Evolutionary conservation across 306 rosid genomes (phyloP).

Genomic region (Sphenostylis stenocarpa): DNA sequence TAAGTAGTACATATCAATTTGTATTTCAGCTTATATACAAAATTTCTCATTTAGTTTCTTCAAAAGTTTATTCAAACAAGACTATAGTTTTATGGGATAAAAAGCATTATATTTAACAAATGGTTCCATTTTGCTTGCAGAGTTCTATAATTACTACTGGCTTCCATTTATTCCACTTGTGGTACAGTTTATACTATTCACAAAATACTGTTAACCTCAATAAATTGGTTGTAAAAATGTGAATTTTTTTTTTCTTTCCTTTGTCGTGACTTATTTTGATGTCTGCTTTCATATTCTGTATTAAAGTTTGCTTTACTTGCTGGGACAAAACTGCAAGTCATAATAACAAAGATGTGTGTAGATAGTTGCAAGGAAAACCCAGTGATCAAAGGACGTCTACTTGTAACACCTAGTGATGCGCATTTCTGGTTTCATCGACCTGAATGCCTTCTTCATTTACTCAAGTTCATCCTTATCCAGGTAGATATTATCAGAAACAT

Average conservation of each 20-base stretch:
- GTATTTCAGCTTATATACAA: too few species aligned
- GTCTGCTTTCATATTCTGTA: neutral
- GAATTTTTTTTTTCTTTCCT: neutral
- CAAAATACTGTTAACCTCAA: neutral
- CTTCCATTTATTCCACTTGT: conserved; percentile 72
- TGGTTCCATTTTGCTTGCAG: conserved; percentile 41
- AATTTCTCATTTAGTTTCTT: too few species aligned
- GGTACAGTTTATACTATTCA: conserved; percentile 38
- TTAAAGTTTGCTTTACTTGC: conserved; percentile 55
- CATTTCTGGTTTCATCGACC: conserved; percentile 68
- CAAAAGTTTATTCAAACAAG: neutral
- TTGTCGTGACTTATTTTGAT: neutral
- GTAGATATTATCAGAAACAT: conserved; percentile 27
- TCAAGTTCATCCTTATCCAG: conserved; percentile 62
- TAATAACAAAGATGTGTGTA: conserved; percentile 61
- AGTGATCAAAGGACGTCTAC: conserved; percentile 51
- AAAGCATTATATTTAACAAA: neutral
- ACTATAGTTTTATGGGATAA: neutral
- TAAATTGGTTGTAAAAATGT: neutral
- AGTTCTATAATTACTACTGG: conserved; percentile 65
- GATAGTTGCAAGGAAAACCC: conserved; percentile 50
- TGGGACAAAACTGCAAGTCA: conserved; percentile 64
- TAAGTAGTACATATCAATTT: too few species aligned
- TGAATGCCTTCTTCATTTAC: conserved; percentile 56
- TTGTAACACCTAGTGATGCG: conserved; percentile 56